Evolutionary conservation across 1,284 basidiomycete genomes (phyloP).

Genomic region (Naganishia liquefaciens): DNA sequence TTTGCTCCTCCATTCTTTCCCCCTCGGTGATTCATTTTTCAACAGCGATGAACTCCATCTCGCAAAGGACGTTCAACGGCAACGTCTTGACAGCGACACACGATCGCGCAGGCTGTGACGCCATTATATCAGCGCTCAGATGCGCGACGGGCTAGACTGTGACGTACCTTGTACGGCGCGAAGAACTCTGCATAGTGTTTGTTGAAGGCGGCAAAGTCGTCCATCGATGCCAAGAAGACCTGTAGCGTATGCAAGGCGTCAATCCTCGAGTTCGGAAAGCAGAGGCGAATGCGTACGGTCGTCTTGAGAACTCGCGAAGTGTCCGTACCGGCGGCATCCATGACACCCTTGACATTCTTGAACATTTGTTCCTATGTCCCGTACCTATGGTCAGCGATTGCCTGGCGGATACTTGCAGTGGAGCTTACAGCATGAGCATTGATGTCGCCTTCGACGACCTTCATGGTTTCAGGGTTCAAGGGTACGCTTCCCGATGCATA

Average conservation of each 20-base stretch:
- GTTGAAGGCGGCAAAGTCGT: conserved; percentile 85
- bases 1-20: background rate
- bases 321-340: conserved; percentile 77
- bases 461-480: conserved; percentile 71
- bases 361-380: conserved; percentile 66
- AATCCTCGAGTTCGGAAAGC: background rate
- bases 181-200: conserved; percentile 71
- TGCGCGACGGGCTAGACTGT: no score
- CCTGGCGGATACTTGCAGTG: no score
- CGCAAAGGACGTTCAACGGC: conserved; percentile 78
- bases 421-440: conserved; percentile 69
- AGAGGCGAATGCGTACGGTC: conserved; percentile 60
- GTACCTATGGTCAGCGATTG: conserved; percentile 4
- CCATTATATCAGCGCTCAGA: no score
- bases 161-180: conserved; percentile 68
- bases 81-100: conserved; percentile 79
- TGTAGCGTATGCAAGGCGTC: conserved; percentile 44
- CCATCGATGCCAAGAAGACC: conserved; percentile 92
- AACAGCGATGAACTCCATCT: conserved; percentile 68
- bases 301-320: conserved; percentile 79
- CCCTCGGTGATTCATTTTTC: conserved; percentile 38
- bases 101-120: conserved; percentile 70
- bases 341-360: conserved; percentile 79
- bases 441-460: conserved; percentile 75
- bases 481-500: conserved; percentile 91